A percentile compares a stretch with the other conserved stretches of the same genome.
Conservation (phyloP, 352 stramenopile species). For the Phytophthora macrochlamydospora region DNA sequence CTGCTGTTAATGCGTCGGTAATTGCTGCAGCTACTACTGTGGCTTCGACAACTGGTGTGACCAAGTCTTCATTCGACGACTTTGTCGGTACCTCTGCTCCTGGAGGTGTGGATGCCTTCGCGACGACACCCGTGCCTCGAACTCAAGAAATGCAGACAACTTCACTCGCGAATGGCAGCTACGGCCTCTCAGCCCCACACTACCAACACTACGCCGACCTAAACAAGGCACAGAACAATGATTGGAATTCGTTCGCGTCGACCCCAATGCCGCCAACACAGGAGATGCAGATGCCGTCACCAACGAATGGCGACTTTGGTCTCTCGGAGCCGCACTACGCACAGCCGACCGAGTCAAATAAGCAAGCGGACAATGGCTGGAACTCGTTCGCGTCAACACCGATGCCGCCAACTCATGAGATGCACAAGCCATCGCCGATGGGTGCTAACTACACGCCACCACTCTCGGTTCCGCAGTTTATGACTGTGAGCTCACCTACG, state of each 20-base stretch:
- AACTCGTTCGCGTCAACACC: constrained; percentile 18
- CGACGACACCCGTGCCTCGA: constrained; percentile 15
- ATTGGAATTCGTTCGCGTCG: constrained; percentile 23
- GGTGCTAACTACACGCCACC: constrained; percentile 28
- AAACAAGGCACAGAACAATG: constrained; percentile 2
- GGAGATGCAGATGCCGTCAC: constrained; percentile 27
- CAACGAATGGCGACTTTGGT: constrained; percentile 16
- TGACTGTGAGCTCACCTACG: constrained; percentile 22
- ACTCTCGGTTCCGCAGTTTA: constrained; percentile 30
- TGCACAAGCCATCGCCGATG: constrained; percentile 21
- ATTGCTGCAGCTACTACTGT: constrained; percentile 16
- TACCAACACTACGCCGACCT: no score
- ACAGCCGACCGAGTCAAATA: no score
- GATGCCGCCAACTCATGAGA: constrained; percentile 26
- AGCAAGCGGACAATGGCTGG: constrained; percentile 13
- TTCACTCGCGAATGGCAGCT: constrained; percentile 23
- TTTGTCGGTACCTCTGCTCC: constrained; percentile 47
- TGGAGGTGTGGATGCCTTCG: constrained; percentile 17
- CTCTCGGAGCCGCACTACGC: neutral
- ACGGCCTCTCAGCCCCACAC: neutral
- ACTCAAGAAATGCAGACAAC: constrained; percentile 26
- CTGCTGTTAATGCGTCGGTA: constrained; percentile 16
- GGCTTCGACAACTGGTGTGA: constrained; percentile 30
- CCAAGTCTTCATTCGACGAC: constrained; percentile 64
- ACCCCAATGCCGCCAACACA: constrained; percentile 21